Evolutionary conservation across 805 yeast species (phyloP).

Genomic region (Starmerella scarabaei): DNA sequence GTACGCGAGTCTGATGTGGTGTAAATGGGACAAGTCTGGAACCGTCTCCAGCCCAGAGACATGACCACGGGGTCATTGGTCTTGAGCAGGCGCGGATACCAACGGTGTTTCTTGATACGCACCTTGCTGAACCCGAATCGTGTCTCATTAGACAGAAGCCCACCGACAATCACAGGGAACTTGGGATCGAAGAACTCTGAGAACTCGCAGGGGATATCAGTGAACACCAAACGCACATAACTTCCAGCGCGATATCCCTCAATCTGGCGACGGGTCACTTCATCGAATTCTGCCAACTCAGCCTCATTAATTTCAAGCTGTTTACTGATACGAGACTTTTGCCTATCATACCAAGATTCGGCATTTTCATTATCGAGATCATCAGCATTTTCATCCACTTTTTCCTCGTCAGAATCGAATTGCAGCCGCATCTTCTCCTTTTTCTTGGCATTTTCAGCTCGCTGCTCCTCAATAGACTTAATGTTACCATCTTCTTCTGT

Average conservation of each 20-base stretch:
- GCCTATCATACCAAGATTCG: slow-evolving; percentile 96
- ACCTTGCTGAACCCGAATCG: slow-evolving; percentile 87
- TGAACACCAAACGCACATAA: slow-evolving; percentile 79
- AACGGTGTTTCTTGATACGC: slow-evolving; percentile 91
- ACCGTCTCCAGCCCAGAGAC: slow-evolving; percentile 96
- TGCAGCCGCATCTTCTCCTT: slow-evolving; percentile 81
- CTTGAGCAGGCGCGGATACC: slow-evolving; percentile 94
- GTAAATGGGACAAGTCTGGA: slow-evolving; percentile 89
- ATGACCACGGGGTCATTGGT: slow-evolving; percentile 89
- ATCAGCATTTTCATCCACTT: slow-evolving; percentile 45
- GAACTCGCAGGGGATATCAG: slow-evolving; percentile 77
- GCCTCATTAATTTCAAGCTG: slow-evolving; percentile 87
- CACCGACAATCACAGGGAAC: slow-evolving; percentile 82
- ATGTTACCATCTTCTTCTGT: slow-evolving; percentile 23
- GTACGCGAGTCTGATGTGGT: slow-evolving; percentile 97
- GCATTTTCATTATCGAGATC: slow-evolving; percentile 71
- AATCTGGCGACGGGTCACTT: slow-evolving; percentile 59
- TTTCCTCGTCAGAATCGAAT: slow-evolving; percentile 68
- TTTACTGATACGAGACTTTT: slow-evolving; percentile 92
- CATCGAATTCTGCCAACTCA: slow-evolving; percentile 50
- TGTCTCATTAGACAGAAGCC: slow-evolving; percentile 77
- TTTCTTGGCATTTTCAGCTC: slow-evolving; percentile 72
- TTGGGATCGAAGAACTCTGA: slow-evolving; percentile 73
- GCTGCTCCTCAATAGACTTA: slow-evolving; percentile 52
- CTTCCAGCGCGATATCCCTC: slow-evolving; percentile 93